phyloP scores from a whole-genome alignment of 805 yeast genomes.

The Yamadazyma scolyti region DNA sequence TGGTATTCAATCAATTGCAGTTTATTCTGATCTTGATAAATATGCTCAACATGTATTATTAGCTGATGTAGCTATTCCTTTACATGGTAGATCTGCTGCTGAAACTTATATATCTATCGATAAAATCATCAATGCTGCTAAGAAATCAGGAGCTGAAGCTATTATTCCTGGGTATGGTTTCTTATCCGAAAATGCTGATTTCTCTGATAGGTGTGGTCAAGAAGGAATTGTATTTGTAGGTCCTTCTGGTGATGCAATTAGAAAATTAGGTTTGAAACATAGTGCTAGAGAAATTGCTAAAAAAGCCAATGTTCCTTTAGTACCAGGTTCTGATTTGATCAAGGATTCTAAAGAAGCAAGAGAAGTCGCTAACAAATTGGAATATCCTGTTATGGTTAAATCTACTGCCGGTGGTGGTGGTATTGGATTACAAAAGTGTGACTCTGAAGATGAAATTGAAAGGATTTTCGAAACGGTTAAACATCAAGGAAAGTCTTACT shows the following conservation, averaged over 20 bases:
- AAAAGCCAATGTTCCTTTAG: slow-evolving; percentile 90
- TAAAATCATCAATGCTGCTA: slow-evolving; percentile 83
- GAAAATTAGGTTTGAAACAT: slow-evolving; percentile 89
- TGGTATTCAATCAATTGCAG: slow-evolving; percentile 76
- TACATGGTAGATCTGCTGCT: slow-evolving; percentile 81
- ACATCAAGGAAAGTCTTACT: slow-evolving; percentile 89
- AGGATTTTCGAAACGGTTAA: slow-evolving; percentile 85
- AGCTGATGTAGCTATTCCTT: slow-evolving; percentile 79
- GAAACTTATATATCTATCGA: slow-evolving; percentile 87
- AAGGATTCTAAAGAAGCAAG: slow-evolving; percentile 70
- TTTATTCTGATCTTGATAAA: slow-evolving; percentile 86
- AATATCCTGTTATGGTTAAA: slow-evolving; percentile 92
- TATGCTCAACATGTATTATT: slow-evolving; percentile 80
- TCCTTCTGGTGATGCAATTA: slow-evolving; percentile 92
- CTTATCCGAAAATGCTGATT: slow-evolving; percentile 93
- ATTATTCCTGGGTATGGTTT: slow-evolving; percentile 98
- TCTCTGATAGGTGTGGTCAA: slow-evolving; percentile 78
- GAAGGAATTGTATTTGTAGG: slow-evolving; percentile 93
- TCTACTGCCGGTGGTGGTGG: slow-evolving; percentile 99
- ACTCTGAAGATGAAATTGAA: slow-evolving; percentile 73
- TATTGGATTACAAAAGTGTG: slow-evolving; percentile 93
- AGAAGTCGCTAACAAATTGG: slow-evolving; percentile 66
- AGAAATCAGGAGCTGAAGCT: slow-evolving; percentile 83
- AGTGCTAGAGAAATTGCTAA: slow-evolving; percentile 94
- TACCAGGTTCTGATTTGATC: slow-evolving; percentile 93